These are phyloP conservation scores for Quercus dentata DNA, from an alignment of 306 rosid genomes.

Conservation along the genomic window DNA sequence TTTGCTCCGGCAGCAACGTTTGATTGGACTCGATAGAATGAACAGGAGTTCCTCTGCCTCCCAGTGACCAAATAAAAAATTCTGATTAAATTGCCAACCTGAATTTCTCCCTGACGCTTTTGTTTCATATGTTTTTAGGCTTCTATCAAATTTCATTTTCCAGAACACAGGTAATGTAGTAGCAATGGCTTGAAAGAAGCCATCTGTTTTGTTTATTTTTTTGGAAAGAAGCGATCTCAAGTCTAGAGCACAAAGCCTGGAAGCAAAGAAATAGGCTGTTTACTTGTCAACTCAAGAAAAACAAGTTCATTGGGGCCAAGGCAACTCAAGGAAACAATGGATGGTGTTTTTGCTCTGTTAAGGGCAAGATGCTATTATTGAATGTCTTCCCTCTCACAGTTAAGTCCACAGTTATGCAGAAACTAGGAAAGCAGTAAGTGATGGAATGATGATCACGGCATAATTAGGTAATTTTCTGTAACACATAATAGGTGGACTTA, in stretches of 20 bases:
- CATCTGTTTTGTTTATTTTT: background rate
- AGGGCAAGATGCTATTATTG: too few species aligned
- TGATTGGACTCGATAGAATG: too few species aligned
- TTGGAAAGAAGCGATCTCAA: background rate
- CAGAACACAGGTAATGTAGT: background rate
- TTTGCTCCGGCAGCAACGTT: too few species aligned
- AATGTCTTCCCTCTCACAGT: too few species aligned
- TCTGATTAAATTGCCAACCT: background rate
- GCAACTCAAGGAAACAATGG: background rate
- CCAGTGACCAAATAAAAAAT: too few species aligned
- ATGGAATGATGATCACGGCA: too few species aligned
- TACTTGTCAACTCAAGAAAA: conserved; percentile 10
- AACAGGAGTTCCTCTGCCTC: too few species aligned
- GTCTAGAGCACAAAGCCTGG: background rate
- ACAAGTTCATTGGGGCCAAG: background rate
- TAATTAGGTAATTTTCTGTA: too few species aligned
- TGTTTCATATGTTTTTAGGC: background rate
- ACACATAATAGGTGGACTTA: too few species aligned
- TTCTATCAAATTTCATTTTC: background rate
- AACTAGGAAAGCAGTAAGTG: too few species aligned
- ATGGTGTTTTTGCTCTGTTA: background rate
- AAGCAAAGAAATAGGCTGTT: conserved; percentile 25
- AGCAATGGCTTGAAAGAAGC: background rate
- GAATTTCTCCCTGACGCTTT: background rate
- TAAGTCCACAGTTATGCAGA: too few species aligned